Base-by-base conservation (phyloP, 805 yeast genomes). In the Candida stauntonica region DNA sequence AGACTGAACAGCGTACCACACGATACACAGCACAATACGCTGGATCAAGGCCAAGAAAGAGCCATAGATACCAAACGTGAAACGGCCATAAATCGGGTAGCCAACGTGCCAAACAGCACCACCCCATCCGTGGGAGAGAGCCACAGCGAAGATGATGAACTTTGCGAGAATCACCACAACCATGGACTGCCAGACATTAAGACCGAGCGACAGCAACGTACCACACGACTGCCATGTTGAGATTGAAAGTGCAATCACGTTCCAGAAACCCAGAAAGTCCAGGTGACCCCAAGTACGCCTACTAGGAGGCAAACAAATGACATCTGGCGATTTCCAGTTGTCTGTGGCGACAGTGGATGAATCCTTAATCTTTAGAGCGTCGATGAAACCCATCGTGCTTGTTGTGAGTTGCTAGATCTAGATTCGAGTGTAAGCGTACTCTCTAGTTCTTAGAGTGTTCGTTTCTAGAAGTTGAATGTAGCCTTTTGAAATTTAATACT, bases 101-200 rank as follows among this genome's bases (percentile, higher is more conserved):
- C 78, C 77, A 29, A 74, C 61, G 50, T 72, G 77, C 54, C 66
- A 73, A 17, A 63, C 61, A 7, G 69, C 64, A 24, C 79, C 79
- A 13, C 66, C 68, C 52, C 66, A 63, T 24, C 75, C 72, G 42
- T 70, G 70, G 11, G 64, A 52, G 7, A 68, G 53, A 9, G 75
- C 69, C 31, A 67, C 55, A 3, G 60, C 44, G 28, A 66, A 63
- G 37, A 69, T 65, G 32, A 73, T 47, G 12, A 60, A 20, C 35
- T 68, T 65, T 5, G 68, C 75, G 16, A 73, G 38, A 16, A 69
- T 61, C 16, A 69, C 60, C 16, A 61, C 58, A 5, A 69, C 67
- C 68, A 73, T 67, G 2, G 73, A 55, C 39, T 68, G 62, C 48
- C 68, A 59, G 13, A 70, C 69, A 29, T 63, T 61, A 7, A 69